Evolutionary conservation across 2,329 filamentous ascomycete species (phyloP), one percentile per base, ranked within the genome.

Genomic region (Apiospora kogelbergensis): DNA sequence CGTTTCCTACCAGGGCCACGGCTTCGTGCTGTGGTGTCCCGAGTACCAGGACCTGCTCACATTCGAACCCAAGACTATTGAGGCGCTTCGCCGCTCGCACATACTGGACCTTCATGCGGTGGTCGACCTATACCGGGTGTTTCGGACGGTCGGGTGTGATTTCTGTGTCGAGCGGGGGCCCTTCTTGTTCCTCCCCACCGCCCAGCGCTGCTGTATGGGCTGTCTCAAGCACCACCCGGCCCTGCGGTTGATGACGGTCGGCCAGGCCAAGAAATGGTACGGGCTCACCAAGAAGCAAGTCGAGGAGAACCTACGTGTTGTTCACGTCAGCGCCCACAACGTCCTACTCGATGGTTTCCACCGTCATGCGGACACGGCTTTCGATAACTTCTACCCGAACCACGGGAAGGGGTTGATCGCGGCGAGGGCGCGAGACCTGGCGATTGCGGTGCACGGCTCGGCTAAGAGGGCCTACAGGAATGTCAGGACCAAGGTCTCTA

Each of bases 401-500:
- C 26, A 57, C 15, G 26, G 15, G 26, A 17, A 17, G 53, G 20
- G 15, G 3, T 26, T 60, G 17, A 11, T 2, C 30, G 53, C 30
- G 17, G 2, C n/a, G 53, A 9, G 17, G 1, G 53, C 53, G 7
- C 7, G 53, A 9, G 9, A 11, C 10, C 53, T n/a, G 17, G 20
- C 30, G 4, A 17, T 60, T 30, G 30, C 53, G 17, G 53, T 37
- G 53, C 26, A 60, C 30, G 30, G 53, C 20, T 33, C 30, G 17
- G 7, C 4, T 6, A 9, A n/a, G 7, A 0, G 1, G 9, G 7
- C 5, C n/a, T n/a, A n/a, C n/a, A n/a, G n/a, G n/a, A n/a, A n/a
- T n/a, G n/a, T n/a, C n/a, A n/a, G n/a, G n/a, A n/a, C n/a, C n/a
- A n/a, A n/a, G n/a, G n/a, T n/a, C n/a, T n/a, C n/a, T n/a, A n/a